These are phyloP conservation scores for Meripilus lineatus DNA, from an alignment of 1,284 basidiomycete species.

Conservation along the genomic window DNA sequence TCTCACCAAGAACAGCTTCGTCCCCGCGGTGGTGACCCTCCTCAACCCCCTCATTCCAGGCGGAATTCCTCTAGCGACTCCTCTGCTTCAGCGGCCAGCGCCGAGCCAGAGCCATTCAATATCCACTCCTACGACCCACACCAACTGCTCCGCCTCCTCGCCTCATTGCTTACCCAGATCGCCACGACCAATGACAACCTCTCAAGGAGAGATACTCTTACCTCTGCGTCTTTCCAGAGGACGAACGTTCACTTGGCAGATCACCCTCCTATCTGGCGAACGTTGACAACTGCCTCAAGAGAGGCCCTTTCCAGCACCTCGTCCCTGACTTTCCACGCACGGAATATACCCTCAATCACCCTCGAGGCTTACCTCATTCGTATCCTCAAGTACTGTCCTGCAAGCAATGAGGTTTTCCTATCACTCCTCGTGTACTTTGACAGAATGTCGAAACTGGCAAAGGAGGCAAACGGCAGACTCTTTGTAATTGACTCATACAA, in stretches of 20 bases:
- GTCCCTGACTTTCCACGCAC: slow-evolving; percentile 90
- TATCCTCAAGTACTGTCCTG: slow-evolving; percentile 97
- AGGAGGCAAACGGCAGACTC: slow-evolving; percentile 60
- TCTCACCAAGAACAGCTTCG: slow-evolving; percentile 4
- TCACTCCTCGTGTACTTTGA: slow-evolving; percentile 96
- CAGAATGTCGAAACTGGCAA: slow-evolving; percentile 72
- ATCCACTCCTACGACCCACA: slow-evolving; percentile 61
- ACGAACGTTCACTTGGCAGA: slow-evolving; percentile 20
- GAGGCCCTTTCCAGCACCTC: slow-evolving; percentile 78
- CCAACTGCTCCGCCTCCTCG: slow-evolving; percentile 85
- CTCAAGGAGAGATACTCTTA: slow-evolving; percentile 23
- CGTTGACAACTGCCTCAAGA: slow-evolving; percentile 77
- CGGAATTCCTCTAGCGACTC: slow-evolving; percentile 1
- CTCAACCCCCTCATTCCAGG: not conserved
- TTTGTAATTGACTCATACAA: slow-evolving; percentile 98
- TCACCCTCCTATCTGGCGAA: slow-evolving; percentile 50
- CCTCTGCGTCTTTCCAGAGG: slow-evolving; percentile 16
- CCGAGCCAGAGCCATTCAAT: slow-evolving; percentile 28
- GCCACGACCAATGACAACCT: slow-evolving; percentile 84
- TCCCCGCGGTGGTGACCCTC: slow-evolving; percentile 6
- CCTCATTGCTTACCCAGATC: slow-evolving; percentile 86
- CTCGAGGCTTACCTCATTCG: slow-evolving; percentile 93
- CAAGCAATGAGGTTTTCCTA: slow-evolving; percentile 96
- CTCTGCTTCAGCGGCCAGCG: not conserved
- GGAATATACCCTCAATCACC: slow-evolving; percentile 91